Conservation (phyloP, 2,329 filamentous ascomycete species). For the Orbilia quercus region DNA sequence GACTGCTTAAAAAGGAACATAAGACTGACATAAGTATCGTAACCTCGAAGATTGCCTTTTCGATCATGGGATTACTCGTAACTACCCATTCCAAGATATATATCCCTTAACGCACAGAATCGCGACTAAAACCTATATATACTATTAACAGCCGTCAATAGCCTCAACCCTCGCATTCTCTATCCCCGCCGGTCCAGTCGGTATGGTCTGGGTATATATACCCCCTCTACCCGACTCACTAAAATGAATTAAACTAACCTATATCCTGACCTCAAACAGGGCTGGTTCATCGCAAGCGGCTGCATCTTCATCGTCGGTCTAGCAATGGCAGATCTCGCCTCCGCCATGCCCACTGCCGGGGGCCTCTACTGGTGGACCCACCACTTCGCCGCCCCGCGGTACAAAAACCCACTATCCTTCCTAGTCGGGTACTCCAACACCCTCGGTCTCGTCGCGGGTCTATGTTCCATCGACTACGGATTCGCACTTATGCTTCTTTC, state of each 20-base stretch:
- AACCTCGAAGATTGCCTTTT: constrained; percentile 68
- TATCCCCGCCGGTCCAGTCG: constrained; percentile 70
- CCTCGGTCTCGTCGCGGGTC: constrained; percentile 68
- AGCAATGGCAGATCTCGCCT: constrained; percentile 67
- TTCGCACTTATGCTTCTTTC: constrained; percentile 71
- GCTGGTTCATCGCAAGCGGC: constrained; percentile 70
- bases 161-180: constrained; percentile 71
- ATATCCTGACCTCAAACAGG: constrained; percentile 60
- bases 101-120: background rate
- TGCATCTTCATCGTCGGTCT: constrained; percentile 72
- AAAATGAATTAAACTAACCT: constrained; percentile 1
- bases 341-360: constrained; percentile 62
- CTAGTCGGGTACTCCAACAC: constrained; percentile 55
- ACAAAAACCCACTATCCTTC: constrained; percentile 67
- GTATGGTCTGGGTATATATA: constrained; percentile 70
- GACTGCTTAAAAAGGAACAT: too few relatives aligned
- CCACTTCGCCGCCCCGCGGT: constrained; percentile 69
- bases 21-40: too few relatives aligned
- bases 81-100: background rate
- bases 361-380: constrained; percentile 73
- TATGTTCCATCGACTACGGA: constrained; percentile 72
- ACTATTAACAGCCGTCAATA: constrained; percentile 65
- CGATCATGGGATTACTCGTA: constrained; percentile 72
- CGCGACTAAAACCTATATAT: background rate
- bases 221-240: background rate